Base-by-base conservation (phyloP, 139 green algal genomes). In the Coelastrella sp. region DNA sequence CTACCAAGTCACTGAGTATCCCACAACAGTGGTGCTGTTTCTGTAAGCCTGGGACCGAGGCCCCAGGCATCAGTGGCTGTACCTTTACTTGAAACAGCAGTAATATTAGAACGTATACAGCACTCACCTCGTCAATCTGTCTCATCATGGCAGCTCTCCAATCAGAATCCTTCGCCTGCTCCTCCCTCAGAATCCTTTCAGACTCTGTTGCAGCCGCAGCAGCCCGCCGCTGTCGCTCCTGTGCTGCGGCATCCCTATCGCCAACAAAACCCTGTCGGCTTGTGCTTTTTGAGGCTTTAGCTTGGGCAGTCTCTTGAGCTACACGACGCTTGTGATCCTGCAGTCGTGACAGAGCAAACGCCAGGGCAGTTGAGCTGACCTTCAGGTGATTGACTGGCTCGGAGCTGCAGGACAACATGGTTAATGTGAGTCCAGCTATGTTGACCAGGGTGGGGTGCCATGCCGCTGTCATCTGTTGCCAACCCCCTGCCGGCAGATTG, bases 101-200 rank as follows among this genome's bases (percentile, higher is more conserved):
- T n/a, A n/a, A n/a, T n/a, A n/a, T 17, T 32, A 76, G 7, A 76
- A 14, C 68, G 5, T 22, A 23, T 4, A 22, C 71, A 5, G 13
- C 10, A 0, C 86, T 1, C 86, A 91, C 87, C 87, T 91, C 57
- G n/a, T 85, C 78, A 20, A 91, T 59, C 78, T 91, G 87, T 58
- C 59, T 80, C 87, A 87, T 86, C 77, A 96, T 92, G 54, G 93
- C 92, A 7, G 89, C 88, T 3, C 94, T 81, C 94, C 94, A 96
- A 22, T 92, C 91, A 8, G 68, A 56, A 57, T 96, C 93, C 79
- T 90, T 90, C 11, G 73, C 83, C 22, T 83, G 77, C 75, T 95
- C 90, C 76, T 95, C 94, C 54, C 89, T 88, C 75, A 96, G 68
- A 17, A 96, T 94, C n/a, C 90, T 76, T 8, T 61, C 65, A 32